Evolutionary conservation across 2,329 filamentous ascomycete genomes (phyloP).

Genomic region (Colletotrichum sublineola): DNA sequence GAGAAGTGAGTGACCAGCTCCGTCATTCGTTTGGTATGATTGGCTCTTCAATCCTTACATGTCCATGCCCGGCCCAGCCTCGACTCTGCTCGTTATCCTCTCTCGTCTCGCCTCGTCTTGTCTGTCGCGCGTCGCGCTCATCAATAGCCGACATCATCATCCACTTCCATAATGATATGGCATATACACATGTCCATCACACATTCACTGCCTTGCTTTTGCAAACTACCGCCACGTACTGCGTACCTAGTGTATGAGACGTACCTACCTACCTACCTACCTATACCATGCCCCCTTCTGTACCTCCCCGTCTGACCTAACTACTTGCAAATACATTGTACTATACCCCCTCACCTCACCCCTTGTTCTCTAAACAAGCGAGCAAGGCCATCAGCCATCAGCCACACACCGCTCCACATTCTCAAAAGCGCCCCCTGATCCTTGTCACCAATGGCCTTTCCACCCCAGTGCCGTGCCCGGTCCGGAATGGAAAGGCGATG

Average conservation of each 20-base stretch:
- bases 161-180: not conserved
- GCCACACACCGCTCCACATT: not conserved
- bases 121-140: not conserved
- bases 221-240: too few relatives aligned
- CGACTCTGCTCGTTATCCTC: conserved; percentile 14
- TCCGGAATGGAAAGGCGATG: conserved; percentile 18
- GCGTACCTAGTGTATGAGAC: not conserved
- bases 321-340: too few relatives aligned
- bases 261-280: too few relatives aligned
- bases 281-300: not conserved
- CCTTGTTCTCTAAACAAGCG: not conserved
- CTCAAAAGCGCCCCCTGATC: conserved; percentile 2
- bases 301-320: not conserved
- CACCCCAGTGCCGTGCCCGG: conserved; percentile 30
- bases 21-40: not conserved
- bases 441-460: not conserved
- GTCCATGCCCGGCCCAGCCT: not conserved
- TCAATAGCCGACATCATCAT: not conserved
- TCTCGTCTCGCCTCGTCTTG: not conserved
- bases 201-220: not conserved
- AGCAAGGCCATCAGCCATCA: not conserved
- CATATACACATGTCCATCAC: not conserved
- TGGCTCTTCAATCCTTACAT: not conserved
- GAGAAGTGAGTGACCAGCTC: not conserved
- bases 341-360: too few relatives aligned